Evolutionary conservation across 257 asterid genomes (phyloP).

Genomic region (Primulina huaijiensis): DNA sequence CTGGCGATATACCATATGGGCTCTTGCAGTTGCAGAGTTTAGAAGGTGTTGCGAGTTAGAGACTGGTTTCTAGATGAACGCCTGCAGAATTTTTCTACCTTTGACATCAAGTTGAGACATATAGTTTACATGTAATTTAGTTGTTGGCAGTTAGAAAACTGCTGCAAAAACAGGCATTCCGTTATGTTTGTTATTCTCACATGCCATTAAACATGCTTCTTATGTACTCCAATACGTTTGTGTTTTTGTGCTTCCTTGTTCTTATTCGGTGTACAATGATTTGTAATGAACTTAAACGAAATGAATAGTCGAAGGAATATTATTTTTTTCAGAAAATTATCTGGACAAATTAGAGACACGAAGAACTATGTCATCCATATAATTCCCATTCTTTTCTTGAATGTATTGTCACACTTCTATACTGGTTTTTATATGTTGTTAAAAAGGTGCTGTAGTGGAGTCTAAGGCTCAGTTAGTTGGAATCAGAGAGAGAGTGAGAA

Average conservation of each 20-base stretch:
- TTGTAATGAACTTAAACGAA: background rate
- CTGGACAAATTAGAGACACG: background rate
- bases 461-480: slow-evolving; percentile 84
- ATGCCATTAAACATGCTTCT: background rate
- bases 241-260: background rate
- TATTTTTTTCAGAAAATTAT: background rate
- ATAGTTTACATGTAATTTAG: background rate
- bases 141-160: background rate
- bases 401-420: background rate
- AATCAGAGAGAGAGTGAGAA: slow-evolving; percentile 90
- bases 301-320: background rate
- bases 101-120: background rate
- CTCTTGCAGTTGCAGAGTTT: background rate
- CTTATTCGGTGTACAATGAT: background rate
- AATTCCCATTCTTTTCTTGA: background rate
- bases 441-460: slow-evolving; percentile 73
- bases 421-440: background rate
- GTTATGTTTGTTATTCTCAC: background rate
- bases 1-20: background rate
- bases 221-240: background rate
- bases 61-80: background rate
- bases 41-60: background rate
- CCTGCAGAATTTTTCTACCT: background rate
- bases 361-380: background rate
- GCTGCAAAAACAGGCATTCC: background rate